A percentile compares a stretch with the other conserved stretches of the same genome.
Conservation (phyloP, 768 basidiomycete species). For the Hemileccinum impolitum region DNA sequence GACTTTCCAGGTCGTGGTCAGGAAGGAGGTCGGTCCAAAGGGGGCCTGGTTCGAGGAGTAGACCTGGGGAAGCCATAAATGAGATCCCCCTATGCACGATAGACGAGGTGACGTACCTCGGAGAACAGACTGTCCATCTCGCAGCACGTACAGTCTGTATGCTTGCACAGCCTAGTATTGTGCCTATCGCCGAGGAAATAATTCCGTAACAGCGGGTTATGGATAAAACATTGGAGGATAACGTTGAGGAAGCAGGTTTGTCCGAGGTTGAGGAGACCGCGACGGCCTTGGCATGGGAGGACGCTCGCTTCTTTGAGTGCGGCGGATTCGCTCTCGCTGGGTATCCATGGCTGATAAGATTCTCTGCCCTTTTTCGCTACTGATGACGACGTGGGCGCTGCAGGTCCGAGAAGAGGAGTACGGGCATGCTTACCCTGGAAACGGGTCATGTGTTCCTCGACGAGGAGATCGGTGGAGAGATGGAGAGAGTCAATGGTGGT, state of each 20-base stretch:
- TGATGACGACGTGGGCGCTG: too few relatives aligned
- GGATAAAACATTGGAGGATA: conserved; percentile 82
- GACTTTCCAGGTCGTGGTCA: conserved; percentile 78
- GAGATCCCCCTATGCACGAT: too few relatives aligned
- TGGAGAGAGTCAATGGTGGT: conserved; percentile 46
- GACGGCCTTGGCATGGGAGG: conserved; percentile 82
- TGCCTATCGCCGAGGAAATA: conserved; percentile 92
- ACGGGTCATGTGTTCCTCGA: conserved; percentile 60
- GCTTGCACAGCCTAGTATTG: conserved; percentile 66
- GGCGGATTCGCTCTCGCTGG: conserved; percentile 37
- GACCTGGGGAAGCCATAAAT: conserved; percentile 37
- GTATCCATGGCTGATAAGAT: conserved; percentile 49
- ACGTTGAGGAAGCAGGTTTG: conserved; percentile 95
- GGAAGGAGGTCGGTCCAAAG: conserved; percentile 78
- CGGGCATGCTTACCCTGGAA: conserved; percentile 39
- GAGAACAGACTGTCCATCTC: conserved; percentile 88
- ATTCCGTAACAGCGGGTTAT: conserved; percentile 86
- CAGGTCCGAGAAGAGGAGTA: too few relatives aligned
- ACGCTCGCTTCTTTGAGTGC: conserved; percentile 48
- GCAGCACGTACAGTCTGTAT: conserved; percentile 78
- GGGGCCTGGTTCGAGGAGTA: conserved; percentile 58
- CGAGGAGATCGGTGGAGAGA: conserved; percentile 41
- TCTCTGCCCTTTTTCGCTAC: conserved; percentile 43
- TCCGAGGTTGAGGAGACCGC: conserved; percentile 83
- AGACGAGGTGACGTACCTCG: conserved; percentile 49